These are phyloP conservation scores for Fraxinus greggii DNA, from an alignment of 305 asterid species.

Conservation along the genomic window DNA sequence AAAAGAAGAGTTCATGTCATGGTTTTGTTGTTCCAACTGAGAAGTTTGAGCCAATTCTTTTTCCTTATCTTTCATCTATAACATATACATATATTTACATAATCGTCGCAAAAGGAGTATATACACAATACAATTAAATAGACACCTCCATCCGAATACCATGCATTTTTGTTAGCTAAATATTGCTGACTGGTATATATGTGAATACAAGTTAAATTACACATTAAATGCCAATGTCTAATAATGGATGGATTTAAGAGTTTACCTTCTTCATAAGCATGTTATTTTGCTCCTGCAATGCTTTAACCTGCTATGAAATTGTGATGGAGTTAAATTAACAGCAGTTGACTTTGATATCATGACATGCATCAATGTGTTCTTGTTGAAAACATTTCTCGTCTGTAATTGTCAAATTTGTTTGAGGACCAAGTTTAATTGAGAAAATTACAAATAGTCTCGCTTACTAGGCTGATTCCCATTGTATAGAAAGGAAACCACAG, in stretches of 20 bases:
- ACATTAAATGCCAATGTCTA: not conserved
- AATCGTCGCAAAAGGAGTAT: not conserved
- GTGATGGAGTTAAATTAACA: not conserved
- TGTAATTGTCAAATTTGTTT: not conserved
- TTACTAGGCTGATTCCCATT: too few species aligned
- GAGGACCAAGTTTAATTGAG: not conserved
- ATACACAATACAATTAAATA: not conserved
- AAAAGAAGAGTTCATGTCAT: slow-evolving; percentile 34
- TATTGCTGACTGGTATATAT: not conserved
- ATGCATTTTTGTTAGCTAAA: not conserved
- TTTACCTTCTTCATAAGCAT: slow-evolving; percentile 58
- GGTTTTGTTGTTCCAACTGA: slow-evolving; percentile 42
- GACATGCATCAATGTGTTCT: not conserved
- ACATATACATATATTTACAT: not conserved
- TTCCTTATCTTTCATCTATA: slow-evolving; percentile 63
- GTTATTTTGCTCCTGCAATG: slow-evolving; percentile 72
- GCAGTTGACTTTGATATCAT: not conserved
- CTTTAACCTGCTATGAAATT: slow-evolving; percentile 56
- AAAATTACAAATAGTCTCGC: too few species aligned
- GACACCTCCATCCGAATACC: not conserved
- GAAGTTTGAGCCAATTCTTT: slow-evolving; percentile 39
- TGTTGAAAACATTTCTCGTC: not conserved
- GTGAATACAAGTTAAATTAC: not conserved
- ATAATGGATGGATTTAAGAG: not conserved
- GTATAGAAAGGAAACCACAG: too few species aligned